Conservation (phyloP, 352 stramenopile species). For the Pythium dissimile region DNA sequence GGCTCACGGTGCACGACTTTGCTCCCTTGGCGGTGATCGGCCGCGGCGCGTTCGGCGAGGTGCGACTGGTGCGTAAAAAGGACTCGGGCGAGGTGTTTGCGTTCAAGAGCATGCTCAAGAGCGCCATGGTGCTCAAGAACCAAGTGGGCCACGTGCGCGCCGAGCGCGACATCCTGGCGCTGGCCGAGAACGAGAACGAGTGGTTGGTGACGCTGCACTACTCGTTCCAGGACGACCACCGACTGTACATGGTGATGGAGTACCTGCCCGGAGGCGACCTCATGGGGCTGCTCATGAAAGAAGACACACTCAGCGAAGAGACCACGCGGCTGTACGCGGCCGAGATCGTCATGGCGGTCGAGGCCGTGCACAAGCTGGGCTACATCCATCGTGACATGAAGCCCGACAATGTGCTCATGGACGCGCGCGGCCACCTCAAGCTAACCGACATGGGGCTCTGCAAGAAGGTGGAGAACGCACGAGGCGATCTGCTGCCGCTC, state of each 20-base stretch:
- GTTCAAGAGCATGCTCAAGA: conserved; percentile 92
- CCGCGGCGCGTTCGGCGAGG: conserved; percentile 98
- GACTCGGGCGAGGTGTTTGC: conserved; percentile 87
- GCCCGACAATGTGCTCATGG: conserved; percentile 95
- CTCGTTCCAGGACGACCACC: conserved; percentile 93
- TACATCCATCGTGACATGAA: conserved; percentile 99
- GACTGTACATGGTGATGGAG: conserved; percentile 97
- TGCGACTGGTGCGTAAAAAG: conserved; percentile 85
- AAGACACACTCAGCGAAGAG: conserved; percentile 92
- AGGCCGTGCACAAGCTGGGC: conserved; percentile 96
- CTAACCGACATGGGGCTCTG: conserved; percentile 98
- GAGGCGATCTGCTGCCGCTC: conserved; percentile 68
- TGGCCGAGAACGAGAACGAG: conserved; percentile 93
- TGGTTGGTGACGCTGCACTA: conserved; percentile 98
- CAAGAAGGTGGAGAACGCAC: conserved; percentile 95
- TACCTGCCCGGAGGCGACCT: conserved; percentile 98
- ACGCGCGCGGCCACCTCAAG: conserved; percentile 98
- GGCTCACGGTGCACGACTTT: conserved; percentile 92
- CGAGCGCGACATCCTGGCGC: conserved; percentile 95
- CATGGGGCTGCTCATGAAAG: conserved; percentile 99
- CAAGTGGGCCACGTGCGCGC: conserved; percentile 96
- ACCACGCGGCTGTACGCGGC: conserved; percentile 96
- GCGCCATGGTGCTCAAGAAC: conserved; percentile 90
- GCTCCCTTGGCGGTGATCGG: conserved; percentile 96
- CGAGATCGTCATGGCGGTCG: conserved; percentile 97